Evolutionary conservation across 495 filamentous ascomycete species (phyloP), one percentile per base, ranked within the genome.

Genomic region (Aspergillus funiculosus): DNA sequence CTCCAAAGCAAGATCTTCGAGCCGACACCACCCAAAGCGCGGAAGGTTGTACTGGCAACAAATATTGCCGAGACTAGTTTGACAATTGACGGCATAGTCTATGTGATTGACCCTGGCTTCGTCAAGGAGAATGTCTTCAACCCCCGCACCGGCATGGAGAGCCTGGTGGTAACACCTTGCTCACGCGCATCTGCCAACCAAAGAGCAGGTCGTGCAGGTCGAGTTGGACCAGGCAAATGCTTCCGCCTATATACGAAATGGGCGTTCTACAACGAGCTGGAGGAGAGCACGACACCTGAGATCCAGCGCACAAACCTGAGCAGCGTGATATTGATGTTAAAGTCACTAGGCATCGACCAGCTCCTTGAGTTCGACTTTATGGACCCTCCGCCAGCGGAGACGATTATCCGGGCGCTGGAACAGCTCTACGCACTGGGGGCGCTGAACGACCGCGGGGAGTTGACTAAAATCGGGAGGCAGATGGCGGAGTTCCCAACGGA

Each of bases 401-500:
- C 88, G 6, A 79, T 98, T 38, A 94, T 96, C 58, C 81, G 86
- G 15, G 87, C 89, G 1, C 67, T 98, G 38, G 92, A 96, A 58
- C 85, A 94, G 57, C 79, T 98, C 14, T 98, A 95, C 58, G 89
- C 89, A 1, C 76, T 98, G 1, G 87, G 88, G 6, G 88, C 91
- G 0, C 73, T 98, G 26, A 95, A 95, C 60, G 83, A 90, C 58
- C 81, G 82, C 36, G 92, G 92, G 35, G 86, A 89, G 30, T 76
- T 98, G 32, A 97, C 92, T 11, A 91, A 92, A 61, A 74, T 94
- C 15, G 92, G 92, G 3, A 78, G 94, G 2, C 88, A 95, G 60
- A 95, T 97, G 89, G 88, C 90, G 17, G 89, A 97, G 63, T 94
- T 98, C 62, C 92, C 92, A 0, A 88, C 88, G 5, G 89, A 96